A percentile compares a stretch with the other conserved stretches of the same genome.
These are phyloP conservation scores for Agroathelia rolfsii DNA, from an alignment of 1,284 basidiomycete genomes.

Conservation along the genomic window DNA sequence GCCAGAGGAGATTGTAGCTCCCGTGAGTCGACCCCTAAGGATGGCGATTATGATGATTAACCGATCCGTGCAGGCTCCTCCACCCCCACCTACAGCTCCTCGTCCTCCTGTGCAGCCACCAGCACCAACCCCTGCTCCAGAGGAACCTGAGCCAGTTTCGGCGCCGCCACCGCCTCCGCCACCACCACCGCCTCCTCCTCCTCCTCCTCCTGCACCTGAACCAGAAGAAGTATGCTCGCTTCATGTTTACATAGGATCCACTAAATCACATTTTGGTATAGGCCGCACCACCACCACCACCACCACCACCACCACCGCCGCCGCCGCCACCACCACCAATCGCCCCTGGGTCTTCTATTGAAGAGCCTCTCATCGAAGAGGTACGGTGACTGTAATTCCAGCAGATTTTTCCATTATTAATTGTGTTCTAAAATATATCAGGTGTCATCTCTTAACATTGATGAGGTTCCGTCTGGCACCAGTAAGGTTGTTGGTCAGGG, in stretches of 20 bases:
- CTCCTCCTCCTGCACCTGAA: slow-evolving; percentile 19
- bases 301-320: slow-evolving; percentile 25
- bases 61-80: slow-evolving; percentile 7
- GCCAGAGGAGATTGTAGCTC: slow-evolving; percentile 9
- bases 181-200: slow-evolving; percentile 23
- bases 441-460: too few relatives aligned
- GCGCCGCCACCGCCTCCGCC: slow-evolving; percentile 27
- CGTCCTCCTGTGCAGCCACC: too few relatives aligned
- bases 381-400: too few relatives aligned
- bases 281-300: slow-evolving; percentile 20
- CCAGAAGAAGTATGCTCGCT: slow-evolving; percentile 26
- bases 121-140: slow-evolving; percentile 27
- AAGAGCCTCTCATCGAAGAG: too few relatives aligned
- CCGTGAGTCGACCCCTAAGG: slow-evolving; percentile 8
- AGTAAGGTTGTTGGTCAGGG: slow-evolving; percentile 41
- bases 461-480: too few relatives aligned
- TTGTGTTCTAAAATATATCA: too few relatives aligned
- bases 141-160: slow-evolving; percentile 23
- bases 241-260: too few relatives aligned
- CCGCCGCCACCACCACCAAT: slow-evolving; percentile 23
- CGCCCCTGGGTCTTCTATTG: slow-evolving; percentile 14
- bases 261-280: slow-evolving; percentile 20
- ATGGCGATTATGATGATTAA: not conserved
- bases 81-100: slow-evolving; percentile 16
- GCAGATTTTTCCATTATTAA: too few relatives aligned